Conservation (phyloP, 768 basidiomycete species). For the Lepiota brunneoincarnata region DNA sequence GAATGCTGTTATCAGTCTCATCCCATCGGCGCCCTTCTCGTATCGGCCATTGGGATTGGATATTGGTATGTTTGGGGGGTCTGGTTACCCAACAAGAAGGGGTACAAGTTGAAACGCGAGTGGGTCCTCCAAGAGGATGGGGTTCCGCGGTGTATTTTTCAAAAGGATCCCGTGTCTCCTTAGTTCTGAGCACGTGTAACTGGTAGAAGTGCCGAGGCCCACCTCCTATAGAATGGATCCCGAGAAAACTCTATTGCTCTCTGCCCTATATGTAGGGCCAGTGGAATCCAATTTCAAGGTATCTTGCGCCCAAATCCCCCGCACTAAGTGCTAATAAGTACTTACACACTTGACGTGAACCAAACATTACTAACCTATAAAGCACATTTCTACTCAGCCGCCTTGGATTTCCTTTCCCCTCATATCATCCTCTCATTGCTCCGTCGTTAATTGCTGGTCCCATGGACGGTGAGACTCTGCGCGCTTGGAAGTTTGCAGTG, state of each 20-base stretch:
- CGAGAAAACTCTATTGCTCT: too few relatives aligned
- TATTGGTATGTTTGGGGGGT: conserved; percentile 58
- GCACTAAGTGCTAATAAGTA: too few relatives aligned
- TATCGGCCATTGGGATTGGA: conserved; percentile 45
- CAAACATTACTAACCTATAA: too few relatives aligned
- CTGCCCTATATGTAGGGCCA: too few relatives aligned
- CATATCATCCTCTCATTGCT: too few relatives aligned
- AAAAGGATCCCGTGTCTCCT: conserved; percentile 26
- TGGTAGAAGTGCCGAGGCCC: background rate
- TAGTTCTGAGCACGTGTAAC: background rate
- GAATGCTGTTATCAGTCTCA: conserved; percentile 37
- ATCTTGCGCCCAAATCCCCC: too few relatives aligned
- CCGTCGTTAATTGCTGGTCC: background rate
- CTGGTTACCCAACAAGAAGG: conserved; percentile 45
- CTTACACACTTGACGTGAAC: too few relatives aligned
- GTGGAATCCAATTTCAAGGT: too few relatives aligned
- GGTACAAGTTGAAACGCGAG: conserved; percentile 48
- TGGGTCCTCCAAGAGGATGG: conserved; percentile 55
- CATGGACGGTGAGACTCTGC: conserved; percentile 3
- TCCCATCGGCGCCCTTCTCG: conserved; percentile 39
- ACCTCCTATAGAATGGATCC: too few relatives aligned
- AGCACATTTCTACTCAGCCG: too few relatives aligned
- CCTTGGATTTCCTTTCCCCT: too few relatives aligned
- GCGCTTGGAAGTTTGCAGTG: conserved; percentile 2
- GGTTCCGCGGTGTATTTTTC: conserved; percentile 51